Evolutionary conservation across 2,329 filamentous ascomycete genomes (phyloP).

Genomic region (Aspergillus proliferans): DNA sequence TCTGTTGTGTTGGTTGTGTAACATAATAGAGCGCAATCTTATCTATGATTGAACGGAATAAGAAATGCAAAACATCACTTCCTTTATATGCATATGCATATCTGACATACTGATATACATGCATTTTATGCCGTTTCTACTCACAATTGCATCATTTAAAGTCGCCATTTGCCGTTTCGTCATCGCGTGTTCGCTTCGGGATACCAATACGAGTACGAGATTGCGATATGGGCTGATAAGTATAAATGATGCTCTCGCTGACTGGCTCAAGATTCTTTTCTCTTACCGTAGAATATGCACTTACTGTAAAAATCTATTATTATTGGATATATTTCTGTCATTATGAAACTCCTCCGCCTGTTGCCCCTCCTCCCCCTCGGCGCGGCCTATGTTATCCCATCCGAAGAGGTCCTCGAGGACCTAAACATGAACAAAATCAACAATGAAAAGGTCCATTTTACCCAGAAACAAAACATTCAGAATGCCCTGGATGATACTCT

Average conservation of each 20-base stretch:
- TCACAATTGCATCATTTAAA: neutral
- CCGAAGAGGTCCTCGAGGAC: conserved; percentile 30
- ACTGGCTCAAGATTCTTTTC: no score
- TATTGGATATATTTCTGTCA: neutral
- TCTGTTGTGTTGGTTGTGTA: neutral
- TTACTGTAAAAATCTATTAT: neutral
- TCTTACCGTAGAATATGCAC: neutral
- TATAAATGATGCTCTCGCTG: no score
- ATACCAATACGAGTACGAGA: conserved; percentile 1
- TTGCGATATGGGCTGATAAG: neutral
- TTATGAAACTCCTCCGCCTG: conserved; percentile 15
- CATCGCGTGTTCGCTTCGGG: neutral
- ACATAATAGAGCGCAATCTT: neutral
- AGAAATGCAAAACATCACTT: no score
- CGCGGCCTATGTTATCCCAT: conserved; percentile 46
- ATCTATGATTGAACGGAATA: no score
- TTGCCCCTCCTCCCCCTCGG: conserved; percentile 40
- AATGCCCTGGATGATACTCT: neutral
- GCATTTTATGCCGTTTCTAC: neutral
- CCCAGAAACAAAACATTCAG: neutral
- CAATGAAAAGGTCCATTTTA: neutral
- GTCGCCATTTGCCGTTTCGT: neutral
- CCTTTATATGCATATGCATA: no score
- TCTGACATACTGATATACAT: no score
- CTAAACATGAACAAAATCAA: neutral